phyloP scores from a whole-genome alignment of 1,284 basidiomycete species.

The Gomphus bonarii region DNA sequence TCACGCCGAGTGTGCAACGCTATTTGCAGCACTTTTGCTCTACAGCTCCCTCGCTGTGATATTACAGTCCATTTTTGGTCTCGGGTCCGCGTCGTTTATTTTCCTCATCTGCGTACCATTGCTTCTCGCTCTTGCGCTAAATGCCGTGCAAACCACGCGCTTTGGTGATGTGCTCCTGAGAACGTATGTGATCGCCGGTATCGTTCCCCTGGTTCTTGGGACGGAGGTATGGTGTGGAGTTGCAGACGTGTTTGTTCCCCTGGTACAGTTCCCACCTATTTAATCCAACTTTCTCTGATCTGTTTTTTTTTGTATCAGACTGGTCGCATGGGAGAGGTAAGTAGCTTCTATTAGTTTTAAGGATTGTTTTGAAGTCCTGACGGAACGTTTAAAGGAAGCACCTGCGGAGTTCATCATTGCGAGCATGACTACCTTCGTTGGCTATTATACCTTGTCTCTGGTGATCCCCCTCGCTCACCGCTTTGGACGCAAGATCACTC shows the following conservation, averaged over 20 bases:
- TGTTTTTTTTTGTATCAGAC: slow-evolving; percentile 32
- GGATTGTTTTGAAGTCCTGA: background rate
- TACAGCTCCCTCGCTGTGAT: slow-evolving; percentile 41
- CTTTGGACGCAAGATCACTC: slow-evolving; percentile 43
- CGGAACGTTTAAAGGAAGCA: slow-evolving; percentile 31
- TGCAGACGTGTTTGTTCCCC: slow-evolving; percentile 85
- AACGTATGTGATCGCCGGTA: slow-evolving; percentile 58
- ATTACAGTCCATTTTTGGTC: slow-evolving; percentile 43
- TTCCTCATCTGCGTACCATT: slow-evolving; percentile 49
- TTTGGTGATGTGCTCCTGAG: slow-evolving; percentile 23
- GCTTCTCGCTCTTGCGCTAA: slow-evolving; percentile 40
- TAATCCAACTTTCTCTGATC: background rate
- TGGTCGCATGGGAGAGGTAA: slow-evolving; percentile 54
- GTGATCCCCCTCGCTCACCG: slow-evolving; percentile 69
- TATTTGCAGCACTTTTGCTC: slow-evolving; percentile 52
- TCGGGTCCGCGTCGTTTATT: slow-evolving; percentile 64
- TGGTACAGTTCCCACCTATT: slow-evolving; percentile 40
- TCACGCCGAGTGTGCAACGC: slow-evolving; percentile 49
- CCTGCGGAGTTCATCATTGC: slow-evolving; percentile 90
- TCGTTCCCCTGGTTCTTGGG: slow-evolving; percentile 57
- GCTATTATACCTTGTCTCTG: slow-evolving; percentile 55
- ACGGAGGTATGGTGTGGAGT: slow-evolving; percentile 62
- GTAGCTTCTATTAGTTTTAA: background rate
- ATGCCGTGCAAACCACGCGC: slow-evolving; percentile 28
- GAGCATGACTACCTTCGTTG: slow-evolving; percentile 52